Evolutionary conservation across 2,329 filamentous ascomycete genomes (phyloP), one percentile per base, ranked within the genome.

Genomic region (Alternaria gansuensis): DNA sequence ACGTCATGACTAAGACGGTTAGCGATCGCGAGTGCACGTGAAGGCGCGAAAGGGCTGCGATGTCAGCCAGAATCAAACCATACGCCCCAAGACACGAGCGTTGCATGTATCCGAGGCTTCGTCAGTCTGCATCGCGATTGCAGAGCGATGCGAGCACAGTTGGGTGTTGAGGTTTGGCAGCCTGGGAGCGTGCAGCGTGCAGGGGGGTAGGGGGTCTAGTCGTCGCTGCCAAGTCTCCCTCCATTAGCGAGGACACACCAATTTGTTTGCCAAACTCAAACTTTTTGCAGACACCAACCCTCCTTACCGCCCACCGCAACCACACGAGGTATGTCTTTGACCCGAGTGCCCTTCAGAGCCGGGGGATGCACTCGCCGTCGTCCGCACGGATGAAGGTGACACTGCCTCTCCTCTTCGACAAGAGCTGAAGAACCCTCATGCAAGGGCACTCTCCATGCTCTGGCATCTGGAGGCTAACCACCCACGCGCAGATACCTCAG

Each of bases 371-470:
- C 79, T 82, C 80, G 76, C 62, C 54, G 51, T 34, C 52, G 24
- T 63, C 62, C 65, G 64, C 67, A 60, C 64, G 61, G 66, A 68
- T 70, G 65, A 66, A 59, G 59, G 72, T 77, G 81, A 82, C 76
- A 83, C 81, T 71, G 78, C 80, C 78, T 77, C 73, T 75, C 77
- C 79, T 77, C 69, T 73, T 72, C 76, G 74, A 78, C 75, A 85
- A 80, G 85, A 87, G 87, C 85, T 87, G 84, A 88, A 88, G 86
- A 89, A 87, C 86, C 86, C 85, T 86, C 74, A 69, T 71, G 73
- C 82, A 77, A 77, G 86, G 87, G 87, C 86, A 88, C 86, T 88
- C 86, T 88, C 85, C 79, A 81, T 64, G 85, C 86, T 88, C 84
- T 81, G 84, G 85, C 84, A 85, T 82, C 82, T 84, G 83, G 81